These are phyloP conservation scores for Sarcodon aspratus DNA, from an alignment of 768 basidiomycete genomes.

Conservation along the genomic window DNA sequence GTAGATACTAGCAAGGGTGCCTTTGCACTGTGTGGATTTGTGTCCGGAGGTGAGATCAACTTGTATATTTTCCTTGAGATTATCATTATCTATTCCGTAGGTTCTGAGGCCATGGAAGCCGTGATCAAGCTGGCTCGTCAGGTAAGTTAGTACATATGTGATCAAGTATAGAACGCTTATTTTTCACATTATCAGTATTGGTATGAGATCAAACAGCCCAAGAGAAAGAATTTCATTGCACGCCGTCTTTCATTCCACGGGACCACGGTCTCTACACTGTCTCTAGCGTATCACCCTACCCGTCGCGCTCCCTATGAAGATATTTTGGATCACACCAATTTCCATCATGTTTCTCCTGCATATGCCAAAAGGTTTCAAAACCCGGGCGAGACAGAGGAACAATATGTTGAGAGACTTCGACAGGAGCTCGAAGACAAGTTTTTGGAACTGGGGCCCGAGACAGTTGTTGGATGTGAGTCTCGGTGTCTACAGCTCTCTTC, in stretches of 20 bases:
- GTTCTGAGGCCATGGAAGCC: constrained; percentile 84
- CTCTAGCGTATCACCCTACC: constrained; percentile 52
- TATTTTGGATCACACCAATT: constrained; percentile 52
- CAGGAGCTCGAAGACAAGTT: constrained; percentile 84
- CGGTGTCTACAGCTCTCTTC: constrained; percentile 4
- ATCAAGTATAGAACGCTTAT: constrained; percentile 1
- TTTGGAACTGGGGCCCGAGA: constrained; percentile 68
- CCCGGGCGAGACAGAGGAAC: constrained; percentile 58
- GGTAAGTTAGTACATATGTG: constrained; percentile 23
- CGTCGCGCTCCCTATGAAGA: constrained; percentile 60
- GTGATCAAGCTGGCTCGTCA: constrained; percentile 77
- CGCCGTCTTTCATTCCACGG: constrained; percentile 78
- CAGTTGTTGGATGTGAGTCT: constrained; percentile 67
- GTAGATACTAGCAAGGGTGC: constrained; percentile 60
- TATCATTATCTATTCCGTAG: constrained; percentile 21
- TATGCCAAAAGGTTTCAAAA: constrained; percentile 73
- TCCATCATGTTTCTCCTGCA: constrained; percentile 83
- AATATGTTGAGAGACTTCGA: constrained; percentile 68
- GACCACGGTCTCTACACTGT: constrained; percentile 64
- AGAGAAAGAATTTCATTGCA: constrained; percentile 72
- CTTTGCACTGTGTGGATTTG: constrained; percentile 61
- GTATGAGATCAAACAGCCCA: constrained; percentile 53
- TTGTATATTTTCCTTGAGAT: not conserved
- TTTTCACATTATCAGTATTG: constrained; percentile 39
- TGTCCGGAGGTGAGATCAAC: constrained; percentile 51